These are phyloP conservation scores for Xylariaceae sp. DNA, from an alignment of 2,329 filamentous ascomycete species.

Conservation along the genomic window DNA sequence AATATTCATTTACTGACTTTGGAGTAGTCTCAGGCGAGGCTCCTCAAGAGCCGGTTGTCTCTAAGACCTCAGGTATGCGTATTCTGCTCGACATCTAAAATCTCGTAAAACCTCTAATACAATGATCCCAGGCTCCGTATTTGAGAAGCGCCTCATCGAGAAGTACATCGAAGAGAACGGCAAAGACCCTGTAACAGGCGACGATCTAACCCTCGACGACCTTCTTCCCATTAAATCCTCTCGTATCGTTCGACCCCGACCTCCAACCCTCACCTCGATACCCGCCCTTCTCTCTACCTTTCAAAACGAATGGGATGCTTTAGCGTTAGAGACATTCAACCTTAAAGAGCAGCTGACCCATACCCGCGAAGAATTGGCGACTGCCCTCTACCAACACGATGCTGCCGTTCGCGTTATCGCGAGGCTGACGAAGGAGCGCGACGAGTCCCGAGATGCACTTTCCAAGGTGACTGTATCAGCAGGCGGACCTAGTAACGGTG, in stretches of 20 bases:
- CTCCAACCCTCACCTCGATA: slow-evolving; percentile 92
- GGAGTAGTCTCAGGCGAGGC: slow-evolving; percentile 85
- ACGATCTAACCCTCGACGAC: slow-evolving; percentile 78
- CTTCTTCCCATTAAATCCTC: slow-evolving; percentile 82
- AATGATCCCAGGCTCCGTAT: slow-evolving; percentile 65
- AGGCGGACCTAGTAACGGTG: slow-evolving; percentile 52
- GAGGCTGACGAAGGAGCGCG: slow-evolving; percentile 81
- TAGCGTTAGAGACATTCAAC: slow-evolving; percentile 88
- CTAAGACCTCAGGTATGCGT: slow-evolving; percentile 79
- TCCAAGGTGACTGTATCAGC: slow-evolving; percentile 76
- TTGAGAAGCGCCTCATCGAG: slow-evolving; percentile 92
- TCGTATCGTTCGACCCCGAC: slow-evolving; percentile 80
- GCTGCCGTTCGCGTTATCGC: slow-evolving; percentile 95
- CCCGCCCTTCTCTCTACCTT: slow-evolving; percentile 90
- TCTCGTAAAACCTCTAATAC: neutral
- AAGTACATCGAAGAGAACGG: slow-evolving; percentile 91
- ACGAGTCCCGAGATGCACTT: slow-evolving; percentile 86
- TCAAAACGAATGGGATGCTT: slow-evolving; percentile 96
- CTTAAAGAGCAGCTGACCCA: slow-evolving; percentile 84
- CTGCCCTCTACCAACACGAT: slow-evolving; percentile 93
- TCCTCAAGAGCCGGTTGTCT: slow-evolving; percentile 90
- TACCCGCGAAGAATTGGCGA: slow-evolving; percentile 88
- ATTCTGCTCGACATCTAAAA: neutral
- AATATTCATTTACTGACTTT: slow-evolving; percentile 16
- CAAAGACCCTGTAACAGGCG: slow-evolving; percentile 85